Base-by-base conservation (phyloP, 257 asterid species). In the Solanum raphanifolium region DNA sequence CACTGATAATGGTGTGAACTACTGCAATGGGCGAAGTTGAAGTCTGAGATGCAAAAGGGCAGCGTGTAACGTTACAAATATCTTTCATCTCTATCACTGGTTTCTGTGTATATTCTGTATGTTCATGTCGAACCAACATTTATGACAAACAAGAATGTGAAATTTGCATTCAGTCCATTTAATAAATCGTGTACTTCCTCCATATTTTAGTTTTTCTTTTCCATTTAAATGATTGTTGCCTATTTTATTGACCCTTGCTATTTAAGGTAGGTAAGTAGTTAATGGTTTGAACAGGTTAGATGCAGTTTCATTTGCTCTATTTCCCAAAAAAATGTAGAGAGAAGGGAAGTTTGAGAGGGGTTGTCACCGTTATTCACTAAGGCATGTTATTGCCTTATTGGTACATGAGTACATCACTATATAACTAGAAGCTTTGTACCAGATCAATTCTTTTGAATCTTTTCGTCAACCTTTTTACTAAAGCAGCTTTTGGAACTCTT, bases 1-100 rank as follows among this genome's bases (percentile, higher is more conserved):
- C 76, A 87, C 46, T 60, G 92, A 88, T 83, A 95, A 95, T 91
- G 99, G 99, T 58, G 91, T 90, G 79, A 94, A 90, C 88, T 90
- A 84, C 89, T 91, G 96, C 94, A 95, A 96, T 84, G 97, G 99
- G 58, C 91, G 91, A 85, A 92, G 91, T 86, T 95, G 95, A 72
- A 48, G 92, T 89, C 91, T 84, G 87, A 89, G 89, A 87, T 55
- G 62, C 81, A 52, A 84, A 81, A 74, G 87, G 41, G 39, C 73
- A 36, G 73, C 32, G 39, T 85, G 84, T 78, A 29, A 72, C 72
- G 58, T 87, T 75, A 39, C 73, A 55, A 79, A 31, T 25, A 62
- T 41, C 69, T 85, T 88, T 90, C 91, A 62, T 81, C 91, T 84
- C 88, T 78, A 87, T 89, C 89, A 75, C 91, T 89, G 81, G 92